These are phyloP conservation scores for Phytophthora tentaculata DNA, from an alignment of 352 stramenopile genomes.

Conservation along the genomic window DNA sequence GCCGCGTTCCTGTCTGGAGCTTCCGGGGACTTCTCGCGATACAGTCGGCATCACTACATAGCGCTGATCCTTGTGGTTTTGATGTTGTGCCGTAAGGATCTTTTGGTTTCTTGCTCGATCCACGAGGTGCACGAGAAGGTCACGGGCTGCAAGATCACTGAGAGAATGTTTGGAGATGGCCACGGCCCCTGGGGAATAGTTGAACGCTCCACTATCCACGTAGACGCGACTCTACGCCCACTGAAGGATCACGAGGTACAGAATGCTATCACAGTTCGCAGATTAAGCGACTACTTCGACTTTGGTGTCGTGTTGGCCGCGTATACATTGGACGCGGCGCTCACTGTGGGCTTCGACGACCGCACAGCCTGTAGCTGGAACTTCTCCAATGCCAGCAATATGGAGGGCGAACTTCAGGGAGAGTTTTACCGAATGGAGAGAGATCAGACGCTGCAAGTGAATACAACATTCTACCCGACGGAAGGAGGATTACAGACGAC, in stretches of 20 bases:
- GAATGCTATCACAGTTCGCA: constrained; percentile 71
- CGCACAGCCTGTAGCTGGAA: constrained; percentile 64
- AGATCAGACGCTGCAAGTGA: constrained; percentile 49
- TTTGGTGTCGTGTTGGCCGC: constrained; percentile 71
- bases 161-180: constrained; percentile 83
- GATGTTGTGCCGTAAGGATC: constrained; percentile 31
- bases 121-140: constrained; percentile 61
- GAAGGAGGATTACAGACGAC: constrained; percentile 68
- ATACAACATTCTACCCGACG: constrained; percentile 56
- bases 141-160: constrained; percentile 69
- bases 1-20: background rate
- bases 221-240: constrained; percentile 58
- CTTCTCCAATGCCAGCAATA: constrained; percentile 58
- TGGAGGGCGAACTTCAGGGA: constrained; percentile 53
- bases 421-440: constrained; percentile 58
- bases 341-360: constrained; percentile 54
- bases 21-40: constrained; percentile 4
- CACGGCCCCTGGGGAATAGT: constrained; percentile 53
- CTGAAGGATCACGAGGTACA: constrained; percentile 62
- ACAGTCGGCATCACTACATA: background rate
- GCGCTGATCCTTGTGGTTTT: constrained; percentile 39
- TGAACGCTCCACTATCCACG: constrained; percentile 53
- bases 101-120: constrained; percentile 57
- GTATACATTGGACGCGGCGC: constrained; percentile 58
- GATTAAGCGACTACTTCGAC: constrained; percentile 82